A percentile compares a stretch with the other conserved stretches of the same genome.
These are phyloP conservation scores for Paraleonurus japonicus DNA, from an alignment of 257 asterid species.

Conservation along the genomic window DNA sequence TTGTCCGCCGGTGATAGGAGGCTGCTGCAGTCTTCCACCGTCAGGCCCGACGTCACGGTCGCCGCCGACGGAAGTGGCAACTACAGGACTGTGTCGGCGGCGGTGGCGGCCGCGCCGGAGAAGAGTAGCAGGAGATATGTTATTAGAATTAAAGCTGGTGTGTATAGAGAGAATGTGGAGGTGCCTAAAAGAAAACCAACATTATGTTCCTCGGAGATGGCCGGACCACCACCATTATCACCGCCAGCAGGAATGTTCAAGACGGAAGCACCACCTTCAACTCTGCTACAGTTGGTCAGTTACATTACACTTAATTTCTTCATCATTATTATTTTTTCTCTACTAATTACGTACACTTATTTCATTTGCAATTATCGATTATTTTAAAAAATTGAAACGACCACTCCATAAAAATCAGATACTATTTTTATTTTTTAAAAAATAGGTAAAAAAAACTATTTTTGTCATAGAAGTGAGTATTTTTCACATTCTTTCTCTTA, in stretches of 20 bases:
- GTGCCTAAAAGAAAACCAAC: constrained; percentile 54
- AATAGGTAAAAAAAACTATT: too few species aligned
- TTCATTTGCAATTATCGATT: too few species aligned
- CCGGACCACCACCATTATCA: constrained; percentile 62
- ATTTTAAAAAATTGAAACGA: too few species aligned
- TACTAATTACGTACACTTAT: too few species aligned
- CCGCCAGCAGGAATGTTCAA: constrained; percentile 56
- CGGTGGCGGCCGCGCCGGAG: constrained; percentile 81
- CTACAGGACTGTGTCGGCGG: constrained; percentile 62
- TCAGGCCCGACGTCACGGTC: constrained; percentile 63
- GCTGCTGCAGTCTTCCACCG: constrained; percentile 63
- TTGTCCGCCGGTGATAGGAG: constrained; percentile 69
- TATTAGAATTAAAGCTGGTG: constrained; percentile 72
- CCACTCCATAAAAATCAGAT: too few species aligned
- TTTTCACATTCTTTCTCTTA: too few species aligned
- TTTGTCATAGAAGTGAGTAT: too few species aligned
- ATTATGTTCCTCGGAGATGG: constrained; percentile 91
- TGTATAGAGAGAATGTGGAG: constrained; percentile 78
- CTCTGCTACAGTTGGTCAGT: constrained; percentile 87
- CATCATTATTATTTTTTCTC: not conserved
- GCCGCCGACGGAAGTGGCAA: constrained; percentile 91
- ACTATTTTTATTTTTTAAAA: too few species aligned
- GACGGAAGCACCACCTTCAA: constrained; percentile 84
- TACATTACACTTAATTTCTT: constrained; percentile 8
- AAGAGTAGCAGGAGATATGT: constrained; percentile 56